Percentiles rank a stretch among this genome's conserved stretches.
Conservation (phyloP, 108 stramenopile species). For the Schizochytrium sp. region DNA sequence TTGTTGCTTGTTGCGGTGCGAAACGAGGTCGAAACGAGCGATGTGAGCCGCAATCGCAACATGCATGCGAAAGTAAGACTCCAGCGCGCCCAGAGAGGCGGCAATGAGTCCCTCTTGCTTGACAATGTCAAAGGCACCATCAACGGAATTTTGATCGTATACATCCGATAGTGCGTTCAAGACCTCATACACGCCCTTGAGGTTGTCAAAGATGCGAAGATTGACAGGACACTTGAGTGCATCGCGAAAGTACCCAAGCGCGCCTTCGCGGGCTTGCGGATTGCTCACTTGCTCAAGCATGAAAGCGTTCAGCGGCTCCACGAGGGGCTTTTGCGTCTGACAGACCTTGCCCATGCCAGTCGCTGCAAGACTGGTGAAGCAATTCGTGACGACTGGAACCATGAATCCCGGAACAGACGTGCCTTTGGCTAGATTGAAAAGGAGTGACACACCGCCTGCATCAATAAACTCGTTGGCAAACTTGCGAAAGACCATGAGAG, state of each 20-base stretch:
- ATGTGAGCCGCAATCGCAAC: constrained; percentile 2
- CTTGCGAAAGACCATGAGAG: not conserved
- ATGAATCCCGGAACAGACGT: not conserved
- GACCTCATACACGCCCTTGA: not conserved
- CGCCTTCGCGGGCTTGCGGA: not conserved
- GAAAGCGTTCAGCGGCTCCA: not conserved
- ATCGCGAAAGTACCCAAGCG: not conserved
- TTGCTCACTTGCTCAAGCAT: not conserved
- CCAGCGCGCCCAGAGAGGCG: not conserved
- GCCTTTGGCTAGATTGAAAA: not conserved
- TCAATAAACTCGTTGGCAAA: not conserved
- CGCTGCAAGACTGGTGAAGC: not conserved
- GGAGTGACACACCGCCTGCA: not conserved
- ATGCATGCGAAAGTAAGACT: not conserved
- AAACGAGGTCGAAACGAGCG: not conserved
- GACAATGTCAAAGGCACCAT: not conserved
- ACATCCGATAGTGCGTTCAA: not conserved
- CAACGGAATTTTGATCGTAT: not conserved
- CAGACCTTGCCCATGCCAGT: not conserved
- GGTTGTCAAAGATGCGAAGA: not conserved
- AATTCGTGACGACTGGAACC: not conserved
- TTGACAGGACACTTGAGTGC: not conserved
- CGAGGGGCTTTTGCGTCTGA: not conserved
- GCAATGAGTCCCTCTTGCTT: not conserved
- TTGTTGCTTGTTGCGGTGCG: too few relatives aligned